These are phyloP conservation scores for Claviceps paspali DNA, from an alignment of 2,329 filamentous ascomycete genomes.

Conservation along the genomic window DNA sequence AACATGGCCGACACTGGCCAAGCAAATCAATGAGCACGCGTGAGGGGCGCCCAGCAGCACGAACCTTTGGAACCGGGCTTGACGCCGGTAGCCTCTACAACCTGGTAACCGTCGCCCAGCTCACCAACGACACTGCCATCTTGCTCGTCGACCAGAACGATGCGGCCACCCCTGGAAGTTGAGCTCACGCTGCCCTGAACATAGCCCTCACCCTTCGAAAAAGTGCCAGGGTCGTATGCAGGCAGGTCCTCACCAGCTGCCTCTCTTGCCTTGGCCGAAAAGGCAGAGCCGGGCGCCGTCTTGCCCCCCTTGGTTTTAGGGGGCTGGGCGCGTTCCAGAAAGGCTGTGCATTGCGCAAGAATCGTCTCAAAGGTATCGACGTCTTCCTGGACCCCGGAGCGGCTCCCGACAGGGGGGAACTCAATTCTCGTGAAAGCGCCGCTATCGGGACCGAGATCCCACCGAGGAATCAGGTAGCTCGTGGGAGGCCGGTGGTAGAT, in stretches of 20 bases:
- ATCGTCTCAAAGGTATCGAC: constrained; percentile 96
- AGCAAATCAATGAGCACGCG: no score
- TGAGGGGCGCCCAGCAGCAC: no score
- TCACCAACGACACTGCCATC: constrained; percentile 93
- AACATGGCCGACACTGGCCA: no score
- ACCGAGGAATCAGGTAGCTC: constrained; percentile 88
- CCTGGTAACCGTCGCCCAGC: constrained; percentile 64
- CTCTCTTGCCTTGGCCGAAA: constrained; percentile 24
- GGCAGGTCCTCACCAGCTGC: constrained; percentile 31
- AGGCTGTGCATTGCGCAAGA: constrained; percentile 91
- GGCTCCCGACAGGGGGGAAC: constrained; percentile 61
- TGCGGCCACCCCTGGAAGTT: constrained; percentile 48
- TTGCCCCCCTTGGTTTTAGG: constrained; percentile 26
- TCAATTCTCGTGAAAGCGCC: constrained; percentile 89
- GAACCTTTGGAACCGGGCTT: constrained; percentile 83
- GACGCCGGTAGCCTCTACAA: constrained; percentile 62
- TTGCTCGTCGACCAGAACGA: constrained; percentile 89
- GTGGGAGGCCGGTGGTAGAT: constrained; percentile 90
- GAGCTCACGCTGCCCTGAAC: constrained; percentile 45
- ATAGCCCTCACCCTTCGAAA: constrained; percentile 66
- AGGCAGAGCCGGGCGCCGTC: constrained; percentile 8
- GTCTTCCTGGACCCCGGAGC: constrained; percentile 71
- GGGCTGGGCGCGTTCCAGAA: constrained; percentile 68
- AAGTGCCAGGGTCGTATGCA: constrained; percentile 70
- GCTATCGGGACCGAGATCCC: constrained; percentile 78